phyloP scores from a whole-genome alignment of 2,329 filamentous ascomycete species.

The Pestalotiopsis sp. region DNA sequence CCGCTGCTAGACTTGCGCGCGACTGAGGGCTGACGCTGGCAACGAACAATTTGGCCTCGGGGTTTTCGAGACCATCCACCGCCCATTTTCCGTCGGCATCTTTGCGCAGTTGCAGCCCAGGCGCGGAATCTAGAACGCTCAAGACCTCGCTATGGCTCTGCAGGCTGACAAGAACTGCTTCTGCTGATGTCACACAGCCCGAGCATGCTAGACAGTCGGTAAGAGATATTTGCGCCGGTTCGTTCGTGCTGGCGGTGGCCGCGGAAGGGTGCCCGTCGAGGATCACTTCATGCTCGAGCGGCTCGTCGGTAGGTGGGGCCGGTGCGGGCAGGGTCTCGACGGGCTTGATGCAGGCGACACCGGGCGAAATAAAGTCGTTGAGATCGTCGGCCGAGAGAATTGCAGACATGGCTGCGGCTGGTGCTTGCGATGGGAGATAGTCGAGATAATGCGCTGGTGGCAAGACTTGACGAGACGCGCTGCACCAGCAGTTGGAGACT shows the following conservation, averaged over 20 bases:
- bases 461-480: not conserved
- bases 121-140: slow-evolving; percentile 72
- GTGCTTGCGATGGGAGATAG: not conserved
- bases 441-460: not conserved
- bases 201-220: slow-evolving; percentile 98
- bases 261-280: slow-evolving; percentile 78
- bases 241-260: slow-evolving; percentile 54
- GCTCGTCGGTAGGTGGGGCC: slow-evolving; percentile 41
- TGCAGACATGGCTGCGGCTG: slow-evolving; percentile 73
- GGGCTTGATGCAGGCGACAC: slow-evolving; percentile 97
- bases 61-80: slow-evolving; percentile 57
- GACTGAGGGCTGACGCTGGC: slow-evolving; percentile 93
- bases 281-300: slow-evolving; percentile 79
- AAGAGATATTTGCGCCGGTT: slow-evolving; percentile 88
- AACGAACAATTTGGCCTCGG: slow-evolving; percentile 77
- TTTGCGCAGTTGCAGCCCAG: slow-evolving; percentile 45
- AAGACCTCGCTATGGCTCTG: slow-evolving; percentile 94
- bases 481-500: not conserved
- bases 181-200: slow-evolving; percentile 94
- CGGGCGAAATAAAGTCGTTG: slow-evolving; percentile 98
- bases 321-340: slow-evolving; percentile 83
- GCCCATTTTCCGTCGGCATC: slow-evolving; percentile 34
- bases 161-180: slow-evolving; percentile 92
- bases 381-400: slow-evolving; percentile 96
- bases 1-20: slow-evolving; percentile 84